A percentile compares a stretch with the other conserved stretches of the same genome.
Evolutionary conservation across 805 yeast species (phyloP).

Genomic region (Wickerhamomyces canadensis): DNA sequence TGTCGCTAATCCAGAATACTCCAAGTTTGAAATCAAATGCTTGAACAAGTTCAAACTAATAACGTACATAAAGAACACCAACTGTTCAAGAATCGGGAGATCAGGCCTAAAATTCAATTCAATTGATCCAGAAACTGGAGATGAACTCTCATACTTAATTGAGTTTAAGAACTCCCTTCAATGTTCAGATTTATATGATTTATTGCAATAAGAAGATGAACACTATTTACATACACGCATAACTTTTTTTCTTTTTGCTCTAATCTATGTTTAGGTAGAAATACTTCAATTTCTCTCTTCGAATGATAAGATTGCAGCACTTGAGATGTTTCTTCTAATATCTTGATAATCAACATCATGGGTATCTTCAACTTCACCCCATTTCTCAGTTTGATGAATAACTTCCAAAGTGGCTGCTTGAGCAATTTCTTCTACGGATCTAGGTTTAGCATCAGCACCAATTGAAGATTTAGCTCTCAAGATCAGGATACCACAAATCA

Average conservation of each 20-base stretch:
- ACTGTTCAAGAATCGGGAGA: slow-evolving; percentile 18
- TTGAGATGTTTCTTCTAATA: slow-evolving; percentile 72
- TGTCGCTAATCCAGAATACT: slow-evolving; percentile 16
- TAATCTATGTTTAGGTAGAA: too few species aligned
- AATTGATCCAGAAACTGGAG: slow-evolving; percentile 15
- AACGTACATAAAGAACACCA: slow-evolving; percentile 12
- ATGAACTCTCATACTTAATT: slow-evolving; percentile 15
- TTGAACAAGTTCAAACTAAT: slow-evolving; percentile 2
- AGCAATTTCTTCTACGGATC: slow-evolving; percentile 63
- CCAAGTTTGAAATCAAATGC: slow-evolving; percentile 13
- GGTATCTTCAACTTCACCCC: slow-evolving; percentile 99
- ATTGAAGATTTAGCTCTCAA: slow-evolving; percentile 40
- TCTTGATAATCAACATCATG: slow-evolving; percentile 97
- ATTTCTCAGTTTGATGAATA: slow-evolving; percentile 75
- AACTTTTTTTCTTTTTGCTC: too few species aligned
- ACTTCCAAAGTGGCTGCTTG: slow-evolving; percentile 77
- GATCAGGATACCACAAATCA: slow-evolving; percentile 72
- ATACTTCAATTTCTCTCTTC: slow-evolving; percentile 8
- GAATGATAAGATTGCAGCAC: slow-evolving; percentile 61
- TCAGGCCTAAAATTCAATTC: slow-evolving; percentile 17
- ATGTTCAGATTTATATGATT: slow-evolving; percentile 17
- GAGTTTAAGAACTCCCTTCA: slow-evolving; percentile 19
- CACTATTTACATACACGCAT: too few species aligned
- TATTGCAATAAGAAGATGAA: slow-evolving; percentile 6
- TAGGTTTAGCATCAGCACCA: slow-evolving; percentile 41